Evolutionary conservation across 208 protist species (phyloP).

Genomic region (Borovskyia barvae): DNA sequence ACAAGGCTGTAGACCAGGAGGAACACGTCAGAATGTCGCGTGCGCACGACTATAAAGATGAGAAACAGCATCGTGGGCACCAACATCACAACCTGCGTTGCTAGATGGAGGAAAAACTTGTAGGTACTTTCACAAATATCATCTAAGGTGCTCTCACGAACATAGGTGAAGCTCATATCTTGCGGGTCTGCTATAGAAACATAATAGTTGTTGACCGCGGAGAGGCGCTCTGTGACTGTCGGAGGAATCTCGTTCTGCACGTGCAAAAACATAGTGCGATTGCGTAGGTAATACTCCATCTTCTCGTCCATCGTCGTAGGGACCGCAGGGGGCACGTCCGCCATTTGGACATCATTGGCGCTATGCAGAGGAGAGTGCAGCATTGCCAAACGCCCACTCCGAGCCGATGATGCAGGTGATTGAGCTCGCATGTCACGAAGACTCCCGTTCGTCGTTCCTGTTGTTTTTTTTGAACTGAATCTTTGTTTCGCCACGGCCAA

Average conservation of each 20-base stretch:
- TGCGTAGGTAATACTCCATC: slow-evolving; percentile 21
- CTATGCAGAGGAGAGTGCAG: neutral
- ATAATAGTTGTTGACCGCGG: slow-evolving; percentile 47
- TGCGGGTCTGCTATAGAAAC: slow-evolving; percentile 53
- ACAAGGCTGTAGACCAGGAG: slow-evolving; percentile 30
- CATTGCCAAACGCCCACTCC: too few species aligned
- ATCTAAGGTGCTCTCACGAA: slow-evolving; percentile 2
- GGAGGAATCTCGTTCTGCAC: slow-evolving; percentile 26
- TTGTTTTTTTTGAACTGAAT: too few species aligned
- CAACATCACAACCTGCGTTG: slow-evolving; percentile 27
- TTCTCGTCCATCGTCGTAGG: slow-evolving; percentile 17
- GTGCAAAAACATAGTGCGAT: slow-evolving; percentile 31
- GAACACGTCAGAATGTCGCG: slow-evolving; percentile 7
- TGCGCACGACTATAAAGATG: slow-evolving; percentile 24
- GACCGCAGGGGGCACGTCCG: slow-evolving; percentile 3
- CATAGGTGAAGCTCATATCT: slow-evolving; percentile 26
- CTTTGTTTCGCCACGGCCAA: too few species aligned
- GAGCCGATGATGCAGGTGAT: too few species aligned
- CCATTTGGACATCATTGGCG: neutral
- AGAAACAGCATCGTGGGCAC: slow-evolving; percentile 39
- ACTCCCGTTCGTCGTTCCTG: too few species aligned
- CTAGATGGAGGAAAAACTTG: slow-evolving; percentile 26
- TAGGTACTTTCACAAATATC: slow-evolving; percentile 4
- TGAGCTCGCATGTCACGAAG: too few species aligned
- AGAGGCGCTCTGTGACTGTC: slow-evolving; percentile 28